phyloP scores from a whole-genome alignment of 441 rosid species.

The Dalechampia spathulata region DNA sequence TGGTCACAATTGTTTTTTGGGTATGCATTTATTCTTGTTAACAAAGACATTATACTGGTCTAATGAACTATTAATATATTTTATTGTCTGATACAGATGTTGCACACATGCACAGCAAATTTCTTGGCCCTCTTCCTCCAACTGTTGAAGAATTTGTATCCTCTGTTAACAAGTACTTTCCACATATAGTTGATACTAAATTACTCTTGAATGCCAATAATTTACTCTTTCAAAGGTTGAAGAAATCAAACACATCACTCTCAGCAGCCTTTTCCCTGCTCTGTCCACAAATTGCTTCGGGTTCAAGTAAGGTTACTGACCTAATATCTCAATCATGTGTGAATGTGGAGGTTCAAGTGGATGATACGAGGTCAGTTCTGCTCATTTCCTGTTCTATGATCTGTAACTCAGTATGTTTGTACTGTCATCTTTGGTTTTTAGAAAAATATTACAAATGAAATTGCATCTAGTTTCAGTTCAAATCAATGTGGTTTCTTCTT shows the following conservation, averaged over 20 bases:
- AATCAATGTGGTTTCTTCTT: neutral
- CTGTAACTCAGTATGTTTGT: neutral
- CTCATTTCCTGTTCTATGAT: neutral
- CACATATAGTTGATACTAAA: constrained; percentile 79
- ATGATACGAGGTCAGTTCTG: constrained; percentile 55
- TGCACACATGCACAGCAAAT: constrained; percentile 79
- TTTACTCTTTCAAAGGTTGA: constrained; percentile 43
- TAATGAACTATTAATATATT: constrained; percentile 15
- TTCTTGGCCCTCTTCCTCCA: constrained; percentile 69
- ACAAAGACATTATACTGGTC: constrained; percentile 3
- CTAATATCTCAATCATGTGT: constrained; percentile 28
- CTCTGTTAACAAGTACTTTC: constrained; percentile 52
- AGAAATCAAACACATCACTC: constrained; percentile 61
- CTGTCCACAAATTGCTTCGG: constrained; percentile 57
- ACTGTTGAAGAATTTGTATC: constrained; percentile 61
- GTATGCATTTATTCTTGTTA: constrained; percentile 32
- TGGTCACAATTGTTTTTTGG: constrained; percentile 91
- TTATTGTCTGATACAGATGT: constrained; percentile 47
- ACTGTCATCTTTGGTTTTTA: no score
- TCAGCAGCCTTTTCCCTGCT: constrained; percentile 64
- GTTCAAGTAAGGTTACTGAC: constrained; percentile 27
- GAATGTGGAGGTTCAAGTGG: constrained; percentile 74
- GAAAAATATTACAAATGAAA: neutral
- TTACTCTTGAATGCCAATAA: constrained; percentile 57
- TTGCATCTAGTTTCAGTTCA: neutral